A percentile compares a stretch with the other conserved stretches of the same genome.
Evolutionary conservation across 2,329 filamentous ascomycete species (phyloP).

Genomic region (Clonostachys chloroleuca): DNA sequence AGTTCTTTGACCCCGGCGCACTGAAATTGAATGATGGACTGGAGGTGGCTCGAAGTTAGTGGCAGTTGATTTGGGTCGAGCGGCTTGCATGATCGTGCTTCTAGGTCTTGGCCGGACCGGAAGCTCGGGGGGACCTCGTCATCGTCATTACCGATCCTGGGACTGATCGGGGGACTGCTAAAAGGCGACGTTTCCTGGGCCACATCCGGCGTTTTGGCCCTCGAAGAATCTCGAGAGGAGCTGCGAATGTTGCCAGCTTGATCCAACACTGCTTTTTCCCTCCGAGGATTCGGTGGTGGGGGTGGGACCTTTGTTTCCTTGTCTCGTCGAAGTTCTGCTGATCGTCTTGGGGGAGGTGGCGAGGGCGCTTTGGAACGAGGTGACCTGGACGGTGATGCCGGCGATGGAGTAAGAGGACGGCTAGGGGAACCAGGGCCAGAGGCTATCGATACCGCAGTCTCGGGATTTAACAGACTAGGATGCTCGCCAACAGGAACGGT

Average conservation of each 20-base stretch:
- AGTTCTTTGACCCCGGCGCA: slow-evolving; percentile 38
- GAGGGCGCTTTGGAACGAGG: slow-evolving; percentile 55
- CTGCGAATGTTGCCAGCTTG: background rate
- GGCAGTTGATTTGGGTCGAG: slow-evolving; percentile 11
- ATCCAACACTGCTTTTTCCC: slow-evolving; percentile 50
- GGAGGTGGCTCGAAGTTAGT: slow-evolving; percentile 45
- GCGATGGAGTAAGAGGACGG: slow-evolving; percentile 39
- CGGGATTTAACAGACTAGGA: slow-evolving; percentile 41
- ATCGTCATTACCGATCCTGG: slow-evolving; percentile 42
- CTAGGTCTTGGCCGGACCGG: slow-evolving; percentile 45
- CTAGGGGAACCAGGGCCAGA: slow-evolving; percentile 15
- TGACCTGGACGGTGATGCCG: slow-evolving; percentile 36
- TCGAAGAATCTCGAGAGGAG: background rate
- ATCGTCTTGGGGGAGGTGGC: slow-evolving; percentile 59
- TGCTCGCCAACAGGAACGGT: slow-evolving; percentile 30
- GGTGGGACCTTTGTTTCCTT: slow-evolving; percentile 35
- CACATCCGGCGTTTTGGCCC: slow-evolving; percentile 9
- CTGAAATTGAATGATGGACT: slow-evolving; percentile 41
- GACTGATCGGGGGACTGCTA: slow-evolving; percentile 76
- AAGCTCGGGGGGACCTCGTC: slow-evolving; percentile 45
- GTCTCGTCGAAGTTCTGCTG: slow-evolving; percentile 51
- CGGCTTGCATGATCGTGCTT: slow-evolving; percentile 11
- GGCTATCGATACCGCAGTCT: slow-evolving; percentile 33
- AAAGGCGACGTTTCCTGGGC: slow-evolving; percentile 67
- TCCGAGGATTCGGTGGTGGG: slow-evolving; percentile 76